phyloP scores from a whole-genome alignment of 345 rosid genomes.

The Sonneratia caseolaris region DNA sequence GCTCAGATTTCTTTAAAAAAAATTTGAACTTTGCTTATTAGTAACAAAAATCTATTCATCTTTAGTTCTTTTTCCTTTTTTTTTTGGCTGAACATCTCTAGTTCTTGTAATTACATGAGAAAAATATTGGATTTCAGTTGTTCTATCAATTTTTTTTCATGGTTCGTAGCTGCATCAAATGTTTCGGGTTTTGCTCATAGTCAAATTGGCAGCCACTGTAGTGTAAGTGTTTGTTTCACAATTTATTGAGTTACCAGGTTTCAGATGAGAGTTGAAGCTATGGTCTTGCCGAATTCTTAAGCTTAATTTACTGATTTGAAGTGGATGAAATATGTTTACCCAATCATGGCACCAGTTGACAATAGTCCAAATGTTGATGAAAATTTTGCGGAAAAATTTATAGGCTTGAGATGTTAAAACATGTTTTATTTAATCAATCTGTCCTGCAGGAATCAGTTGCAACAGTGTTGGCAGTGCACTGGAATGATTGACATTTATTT shows the following conservation, averaged over 20 bases:
- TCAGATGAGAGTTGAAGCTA: neutral
- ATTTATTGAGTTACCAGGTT: too few species aligned
- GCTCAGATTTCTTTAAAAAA: neutral
- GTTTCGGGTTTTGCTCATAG: neutral
- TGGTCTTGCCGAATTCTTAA: neutral
- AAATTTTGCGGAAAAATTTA: neutral
- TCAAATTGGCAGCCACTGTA: too few species aligned
- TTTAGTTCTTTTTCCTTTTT: neutral
- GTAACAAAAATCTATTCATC: too few species aligned
- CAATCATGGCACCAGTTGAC: neutral
- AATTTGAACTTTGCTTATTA: neutral
- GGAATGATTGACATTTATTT: neutral
- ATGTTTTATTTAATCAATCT: neutral
- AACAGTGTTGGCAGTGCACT: neutral
- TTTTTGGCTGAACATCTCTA: too few species aligned
- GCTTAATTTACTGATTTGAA: neutral
- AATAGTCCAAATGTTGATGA: neutral
- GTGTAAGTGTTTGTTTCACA: too few species aligned
- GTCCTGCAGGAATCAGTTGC: neutral
- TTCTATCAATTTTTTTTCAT: too few species aligned
- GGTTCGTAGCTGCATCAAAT: too few species aligned
- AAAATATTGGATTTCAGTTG: neutral
- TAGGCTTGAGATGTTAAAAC: neutral
- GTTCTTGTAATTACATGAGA: neutral
- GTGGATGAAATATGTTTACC: neutral